Percentiles rank a stretch among this genome's conserved stretches.
Evolutionary conservation across 2,329 filamentous ascomycete genomes (phyloP).

Genomic region (Lasiodiplodia gonubiensis): DNA sequence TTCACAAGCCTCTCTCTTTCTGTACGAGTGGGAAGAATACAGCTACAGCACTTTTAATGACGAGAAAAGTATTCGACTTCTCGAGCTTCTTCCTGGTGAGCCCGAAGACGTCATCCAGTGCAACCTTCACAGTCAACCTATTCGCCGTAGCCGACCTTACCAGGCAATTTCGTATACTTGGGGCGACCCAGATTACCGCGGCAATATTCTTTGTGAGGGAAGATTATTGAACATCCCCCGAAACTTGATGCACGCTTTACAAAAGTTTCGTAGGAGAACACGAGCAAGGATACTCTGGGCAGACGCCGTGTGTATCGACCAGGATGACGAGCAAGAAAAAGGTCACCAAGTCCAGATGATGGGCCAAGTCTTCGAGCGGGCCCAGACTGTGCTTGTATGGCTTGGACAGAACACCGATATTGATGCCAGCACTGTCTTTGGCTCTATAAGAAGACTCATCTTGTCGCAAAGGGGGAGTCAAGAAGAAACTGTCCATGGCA

Average conservation of each 20-base stretch:
- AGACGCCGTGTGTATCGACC: conserved; percentile 31
- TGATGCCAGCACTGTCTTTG: neutral
- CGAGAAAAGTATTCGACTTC: neutral
- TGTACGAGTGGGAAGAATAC: neutral
- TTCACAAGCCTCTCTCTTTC: neutral
- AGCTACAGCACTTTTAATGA: neutral
- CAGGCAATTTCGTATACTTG: conserved; percentile 31
- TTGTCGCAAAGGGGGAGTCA: rapidly evolving
- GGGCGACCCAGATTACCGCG: conserved; percentile 12
- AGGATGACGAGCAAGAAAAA: conserved; percentile 23
- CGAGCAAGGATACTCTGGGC: conserved; percentile 29
- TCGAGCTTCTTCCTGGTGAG: neutral
- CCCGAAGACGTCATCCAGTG: neutral
- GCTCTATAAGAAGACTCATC: neutral
- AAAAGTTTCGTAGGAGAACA: conserved; percentile 10
- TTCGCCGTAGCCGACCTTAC: neutral
- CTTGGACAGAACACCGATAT: neutral
- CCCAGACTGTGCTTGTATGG: conserved; percentile 26
- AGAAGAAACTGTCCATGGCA: rapidly evolving
- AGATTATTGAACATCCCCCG: neutral
- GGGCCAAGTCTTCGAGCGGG: conserved; percentile 23
- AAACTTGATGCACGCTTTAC: conserved; percentile 9
- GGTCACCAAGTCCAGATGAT: conserved; percentile 29
- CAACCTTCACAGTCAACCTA: neutral
- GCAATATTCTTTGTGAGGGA: conserved; percentile 22